Percentiles rank a stretch among this genome's conserved stretches.
Conservation (phyloP, 768 basidiomycete genomes). For the Chalciporus chontae region DNA sequence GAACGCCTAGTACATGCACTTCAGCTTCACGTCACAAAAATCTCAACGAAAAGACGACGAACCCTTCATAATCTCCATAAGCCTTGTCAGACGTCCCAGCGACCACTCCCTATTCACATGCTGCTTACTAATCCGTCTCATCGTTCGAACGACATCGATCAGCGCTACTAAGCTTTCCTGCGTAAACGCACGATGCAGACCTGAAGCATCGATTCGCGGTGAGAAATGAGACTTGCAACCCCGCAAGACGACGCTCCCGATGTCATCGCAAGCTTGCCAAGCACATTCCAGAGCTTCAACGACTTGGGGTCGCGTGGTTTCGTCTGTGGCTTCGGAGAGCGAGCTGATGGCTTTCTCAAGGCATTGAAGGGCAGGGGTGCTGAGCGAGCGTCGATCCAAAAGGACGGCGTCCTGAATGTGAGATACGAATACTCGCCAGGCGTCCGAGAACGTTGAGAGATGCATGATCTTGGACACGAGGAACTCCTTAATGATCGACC, state of each 20-base stretch:
- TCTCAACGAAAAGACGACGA: conserved; percentile 7
- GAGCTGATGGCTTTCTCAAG: conserved; percentile 77
- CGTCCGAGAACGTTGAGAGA: conserved; percentile 63
- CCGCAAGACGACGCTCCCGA: conserved; percentile 54
- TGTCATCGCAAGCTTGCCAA: conserved; percentile 67
- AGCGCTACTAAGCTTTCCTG: conserved; percentile 87
- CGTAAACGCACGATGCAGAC: conserved; percentile 17
- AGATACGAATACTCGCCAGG: conserved; percentile 72
- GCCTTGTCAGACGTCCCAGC: conserved; percentile 54
- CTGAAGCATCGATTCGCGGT: conserved; percentile 6
- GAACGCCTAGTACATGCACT: conserved; percentile 43
- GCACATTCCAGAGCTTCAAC: conserved; percentile 53
- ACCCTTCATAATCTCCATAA: conserved; percentile 82
- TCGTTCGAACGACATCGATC: conserved; percentile 65
- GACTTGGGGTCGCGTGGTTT: conserved; percentile 35
- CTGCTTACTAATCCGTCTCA: conserved; percentile 47
- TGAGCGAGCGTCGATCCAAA: conserved; percentile 63
- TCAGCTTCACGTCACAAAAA: neutral
- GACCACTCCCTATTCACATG: conserved; percentile 59
- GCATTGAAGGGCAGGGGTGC: conserved; percentile 81
- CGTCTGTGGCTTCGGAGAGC: conserved; percentile 34
- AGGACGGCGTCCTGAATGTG: conserved; percentile 72
- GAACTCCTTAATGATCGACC: conserved; percentile 82
- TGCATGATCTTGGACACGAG: conserved; percentile 67
- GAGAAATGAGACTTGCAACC: conserved; percentile 17